Evolutionary conservation across 495 filamentous ascomycete species (phyloP).

Genomic region (Hypoxylon perforatum): DNA sequence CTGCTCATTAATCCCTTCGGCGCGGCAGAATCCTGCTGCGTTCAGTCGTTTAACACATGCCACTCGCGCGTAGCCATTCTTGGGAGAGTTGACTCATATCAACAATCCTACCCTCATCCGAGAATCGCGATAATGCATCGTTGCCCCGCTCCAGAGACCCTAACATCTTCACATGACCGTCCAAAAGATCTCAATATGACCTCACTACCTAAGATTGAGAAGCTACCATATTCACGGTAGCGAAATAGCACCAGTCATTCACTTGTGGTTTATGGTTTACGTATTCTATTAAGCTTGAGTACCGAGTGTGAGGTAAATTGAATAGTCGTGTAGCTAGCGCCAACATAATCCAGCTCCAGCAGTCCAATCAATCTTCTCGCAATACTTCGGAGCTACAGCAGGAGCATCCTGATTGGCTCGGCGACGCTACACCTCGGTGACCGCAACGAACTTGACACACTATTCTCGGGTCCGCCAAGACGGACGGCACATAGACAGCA

Average conservation of each 20-base stretch:
- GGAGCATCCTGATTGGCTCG: slow-evolving; percentile 24
- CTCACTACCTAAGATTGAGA: slow-evolving; percentile 8
- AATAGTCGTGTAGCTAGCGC: slow-evolving; percentile 3
- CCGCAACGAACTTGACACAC: slow-evolving; percentile 18
- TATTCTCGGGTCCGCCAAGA: slow-evolving; percentile 27
- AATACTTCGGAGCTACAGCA: slow-evolving; percentile 25
- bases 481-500: slow-evolving; percentile 21
- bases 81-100: slow-evolving; percentile 41
- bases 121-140: slow-evolving; percentile 31
- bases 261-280: no score
- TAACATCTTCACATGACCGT: slow-evolving; percentile 35
- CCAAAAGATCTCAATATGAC: slow-evolving; percentile 5
- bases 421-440: slow-evolving; percentile 39
- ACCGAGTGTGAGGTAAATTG: slow-evolving; percentile 10
- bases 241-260: no score
- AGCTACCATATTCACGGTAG: neutral
- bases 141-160: slow-evolving; percentile 37
- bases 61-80: slow-evolving; percentile 20
- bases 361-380: slow-evolving; percentile 28
- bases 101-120: slow-evolving; percentile 40
- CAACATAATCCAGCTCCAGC: slow-evolving; percentile 17
- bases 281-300: slow-evolving; percentile 6
- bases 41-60: slow-evolving; percentile 37
- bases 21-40: slow-evolving; percentile 30
- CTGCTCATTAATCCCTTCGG: slow-evolving; percentile 34